A percentile compares a stretch with the other conserved stretches of the same genome.
Evolutionary conservation across 768 basidiomycete species (phyloP).

Genomic region (Pisolithus orientalis): DNA sequence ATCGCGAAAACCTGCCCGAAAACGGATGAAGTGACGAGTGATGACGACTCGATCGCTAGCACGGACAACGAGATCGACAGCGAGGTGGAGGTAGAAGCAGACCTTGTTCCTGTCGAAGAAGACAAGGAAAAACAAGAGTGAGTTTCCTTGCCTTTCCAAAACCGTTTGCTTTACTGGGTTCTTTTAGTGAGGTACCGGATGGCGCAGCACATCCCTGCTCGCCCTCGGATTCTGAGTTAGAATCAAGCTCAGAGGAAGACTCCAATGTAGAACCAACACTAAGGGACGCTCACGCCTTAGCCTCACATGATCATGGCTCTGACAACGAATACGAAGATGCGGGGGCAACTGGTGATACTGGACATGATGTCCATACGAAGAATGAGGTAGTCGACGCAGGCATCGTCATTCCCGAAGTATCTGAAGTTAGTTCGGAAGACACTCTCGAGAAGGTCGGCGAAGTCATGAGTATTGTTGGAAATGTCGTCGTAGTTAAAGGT

Average conservation of each 20-base stretch:
- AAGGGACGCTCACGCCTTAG: slow-evolving; percentile 7
- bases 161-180: neutral
- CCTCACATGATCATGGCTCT: slow-evolving; percentile 1
- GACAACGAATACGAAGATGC: slow-evolving; percentile 51
- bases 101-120: slow-evolving; percentile 41
- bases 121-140: slow-evolving; percentile 23
- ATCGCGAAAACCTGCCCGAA: neutral
- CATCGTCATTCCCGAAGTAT: slow-evolving; percentile 55
- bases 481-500: slow-evolving; percentile 70
- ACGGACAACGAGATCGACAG: slow-evolving; percentile 50
- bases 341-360: slow-evolving; percentile 31
- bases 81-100: slow-evolving; percentile 71
- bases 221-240: slow-evolving; percentile 36
- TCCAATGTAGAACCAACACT: slow-evolving; percentile 16
- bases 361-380: slow-evolving; percentile 57
- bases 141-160: neutral
- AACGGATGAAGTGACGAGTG: slow-evolving; percentile 14
- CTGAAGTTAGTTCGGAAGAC: slow-evolving; percentile 59
- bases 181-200: neutral
- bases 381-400: slow-evolving; percentile 61
- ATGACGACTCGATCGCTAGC: slow-evolving; percentile 46
- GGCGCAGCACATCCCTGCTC: slow-evolving; percentile 4
- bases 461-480: slow-evolving; percentile 67
- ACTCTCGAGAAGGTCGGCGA: slow-evolving; percentile 71
- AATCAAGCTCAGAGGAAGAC: slow-evolving; percentile 21